These are phyloP conservation scores for Starmerella kuoi DNA, from an alignment of 805 yeast genomes.

Conservation along the genomic window DNA sequence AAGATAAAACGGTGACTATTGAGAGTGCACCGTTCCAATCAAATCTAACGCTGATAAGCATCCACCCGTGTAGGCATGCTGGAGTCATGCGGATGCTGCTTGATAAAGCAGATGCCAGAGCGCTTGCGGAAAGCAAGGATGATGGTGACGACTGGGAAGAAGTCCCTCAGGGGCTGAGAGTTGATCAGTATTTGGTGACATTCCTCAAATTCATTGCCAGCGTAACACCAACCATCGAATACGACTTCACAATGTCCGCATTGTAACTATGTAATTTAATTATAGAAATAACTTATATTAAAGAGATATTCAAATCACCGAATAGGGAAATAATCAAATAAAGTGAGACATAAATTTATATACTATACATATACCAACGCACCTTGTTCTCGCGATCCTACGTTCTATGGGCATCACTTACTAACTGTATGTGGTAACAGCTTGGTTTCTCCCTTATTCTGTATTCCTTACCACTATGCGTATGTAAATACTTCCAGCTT, in stretches of 20 bases:
- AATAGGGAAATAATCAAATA: conserved; percentile 41
- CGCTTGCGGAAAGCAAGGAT: conserved; percentile 10
- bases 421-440: no score
- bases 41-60: conserved; percentile 65
- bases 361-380: no score
- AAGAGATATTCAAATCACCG: background rate
- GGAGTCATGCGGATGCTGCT: conserved; percentile 83
- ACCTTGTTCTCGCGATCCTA: no score
- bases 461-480: no score
- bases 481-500: no score
- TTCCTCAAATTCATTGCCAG: conserved; percentile 90
- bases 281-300: background rate
- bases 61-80: conserved; percentile 94
- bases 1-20: conserved; percentile 92
- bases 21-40: conserved; percentile 79
- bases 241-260: conserved; percentile 97
- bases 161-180: conserved; percentile 48
- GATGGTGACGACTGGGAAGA: conserved; percentile 47
- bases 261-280: no score
- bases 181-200: conserved; percentile 79
- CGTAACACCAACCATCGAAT: conserved; percentile 95
- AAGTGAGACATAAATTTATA: no score
- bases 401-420: no score
- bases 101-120: conserved; percentile 46
- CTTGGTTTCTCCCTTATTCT: no score